Percentiles rank a stretch among this genome's conserved stretches.
Evolutionary conservation across 1,139 yeast species (phyloP).

Genomic region (Wickerhamomyces sp.): DNA sequence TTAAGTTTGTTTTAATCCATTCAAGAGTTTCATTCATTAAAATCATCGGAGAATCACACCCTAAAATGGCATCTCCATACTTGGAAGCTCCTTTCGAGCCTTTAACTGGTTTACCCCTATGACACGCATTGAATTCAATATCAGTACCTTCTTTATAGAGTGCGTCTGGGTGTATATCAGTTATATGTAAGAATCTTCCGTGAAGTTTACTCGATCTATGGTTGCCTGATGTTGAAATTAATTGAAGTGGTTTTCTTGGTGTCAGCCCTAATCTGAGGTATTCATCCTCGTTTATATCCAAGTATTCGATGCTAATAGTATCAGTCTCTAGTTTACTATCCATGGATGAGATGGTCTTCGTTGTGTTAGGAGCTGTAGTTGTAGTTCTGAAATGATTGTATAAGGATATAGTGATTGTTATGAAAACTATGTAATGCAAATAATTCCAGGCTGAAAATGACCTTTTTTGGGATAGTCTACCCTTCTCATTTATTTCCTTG

Average conservation of each 20-base stretch:
- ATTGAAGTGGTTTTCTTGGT: constrained; percentile 29
- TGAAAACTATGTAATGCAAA: not conserved
- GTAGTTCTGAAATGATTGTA: no score
- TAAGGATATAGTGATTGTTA: not conserved
- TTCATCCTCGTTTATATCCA: constrained; percentile 20
- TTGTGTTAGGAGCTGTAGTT: no score
- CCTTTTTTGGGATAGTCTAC: not conserved
- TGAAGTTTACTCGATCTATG: constrained; percentile 30
- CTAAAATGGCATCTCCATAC: constrained; percentile 70
- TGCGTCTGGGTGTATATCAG: constrained; percentile 87
- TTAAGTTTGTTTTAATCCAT: constrained; percentile 61
- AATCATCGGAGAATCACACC: constrained; percentile 63
- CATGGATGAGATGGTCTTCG: no score
- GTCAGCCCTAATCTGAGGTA: constrained; percentile 31
- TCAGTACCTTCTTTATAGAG: constrained; percentile 51
- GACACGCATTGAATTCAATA: constrained; percentile 50
- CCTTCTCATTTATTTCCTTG: not conserved
- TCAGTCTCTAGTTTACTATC: not conserved
- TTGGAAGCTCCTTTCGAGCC: constrained; percentile 47
- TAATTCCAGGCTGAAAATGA: no score
- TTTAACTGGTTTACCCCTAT: constrained; percentile 36
- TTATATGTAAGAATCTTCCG: constrained; percentile 79
- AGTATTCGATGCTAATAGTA: not conserved
- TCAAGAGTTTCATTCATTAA: constrained; percentile 59
- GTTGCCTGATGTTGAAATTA: constrained; percentile 10